A percentile compares a stretch with the other conserved stretches of the same genome.
Conservation (phyloP, 305 asterid genomes). For the Solanum hybrid region DNA sequence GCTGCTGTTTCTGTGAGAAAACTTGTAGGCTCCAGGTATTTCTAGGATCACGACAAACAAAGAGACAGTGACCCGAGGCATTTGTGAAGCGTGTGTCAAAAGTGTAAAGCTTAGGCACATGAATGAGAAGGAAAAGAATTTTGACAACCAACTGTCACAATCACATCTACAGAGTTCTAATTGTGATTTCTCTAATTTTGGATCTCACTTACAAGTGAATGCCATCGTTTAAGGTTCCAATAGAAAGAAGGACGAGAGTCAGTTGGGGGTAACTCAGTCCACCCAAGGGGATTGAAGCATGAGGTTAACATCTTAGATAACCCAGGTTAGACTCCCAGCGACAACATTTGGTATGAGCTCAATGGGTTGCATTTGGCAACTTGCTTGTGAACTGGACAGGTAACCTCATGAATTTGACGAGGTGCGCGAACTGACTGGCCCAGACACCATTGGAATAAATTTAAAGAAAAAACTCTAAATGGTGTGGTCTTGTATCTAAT, state of each 20-base stretch:
- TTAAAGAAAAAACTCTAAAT: background rate
- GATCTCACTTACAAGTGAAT: background rate
- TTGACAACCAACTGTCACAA: background rate
- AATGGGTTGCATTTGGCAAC: background rate
- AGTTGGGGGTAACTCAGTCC: background rate
- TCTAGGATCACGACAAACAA: background rate
- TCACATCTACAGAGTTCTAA: background rate
- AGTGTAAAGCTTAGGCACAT: background rate
- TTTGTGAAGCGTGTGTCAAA: background rate
- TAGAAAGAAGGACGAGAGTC: background rate
- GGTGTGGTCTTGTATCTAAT: background rate
- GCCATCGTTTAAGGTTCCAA: background rate
- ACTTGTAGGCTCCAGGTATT: background rate
- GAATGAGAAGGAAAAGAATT: background rate
- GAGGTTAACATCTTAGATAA: background rate
- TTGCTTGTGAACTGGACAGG: background rate
- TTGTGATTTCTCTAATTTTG: background rate
- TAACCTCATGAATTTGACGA: background rate
- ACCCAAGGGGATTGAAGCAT: background rate
- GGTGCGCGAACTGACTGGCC: background rate
- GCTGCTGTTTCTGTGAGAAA: background rate
- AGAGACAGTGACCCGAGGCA: background rate
- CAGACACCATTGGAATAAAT: background rate
- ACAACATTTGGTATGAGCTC: background rate
- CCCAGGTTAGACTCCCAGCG: background rate